Base-by-base conservation (phyloP, 371 early-diverging fungal species). In the Rhizopus stolonifer region DNA sequence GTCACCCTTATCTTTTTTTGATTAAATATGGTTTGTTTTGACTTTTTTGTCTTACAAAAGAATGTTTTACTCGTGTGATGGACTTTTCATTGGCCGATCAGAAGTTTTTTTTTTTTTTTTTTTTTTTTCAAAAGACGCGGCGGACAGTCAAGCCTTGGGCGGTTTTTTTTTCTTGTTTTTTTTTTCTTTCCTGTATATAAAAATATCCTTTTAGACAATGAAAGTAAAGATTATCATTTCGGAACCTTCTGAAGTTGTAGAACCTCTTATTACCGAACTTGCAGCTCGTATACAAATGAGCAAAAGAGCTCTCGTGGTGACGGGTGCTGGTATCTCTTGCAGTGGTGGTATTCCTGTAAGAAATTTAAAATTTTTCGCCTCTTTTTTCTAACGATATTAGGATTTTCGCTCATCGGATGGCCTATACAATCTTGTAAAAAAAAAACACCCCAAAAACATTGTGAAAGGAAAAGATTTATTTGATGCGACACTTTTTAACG, bases 251-350 rank as follows among this genome's bases (percentile, higher is more conserved):
- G 65, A 67, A 34, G 63, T 67, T n/a, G 52, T 61, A 26, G 75
- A 72, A 15, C 68, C 68, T 40, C 59, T 70, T 15, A 55, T 82
- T 23, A 58, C 68, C 18, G 65, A 70, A 23, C 64, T 82, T 8
- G 78, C 82, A 7, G 70, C 75, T 44, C 69, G 67, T 44, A 80
- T 88, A 45, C 66, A 80, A n/a, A 63, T 64, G 21, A 80, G 88
- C 18, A 87, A 82, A 59, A 76, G 88, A 46, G 80, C 81, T 7
- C 77, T 92, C 5, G 84, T 94, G 14, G 80, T 96, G 25, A 86
- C 90, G 5, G 96, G 97, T 3, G 97, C 97, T 21, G 97, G 97
- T 21, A 92, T 96, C 47, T 93, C 93, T 8, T 91, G 92, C 45
- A 83, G 83, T 60, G 80, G 87, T 56, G 95, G 96, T 29, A 96